phyloP scores from a whole-genome alignment of 148 eudicot genomes.

The Camellia japonica region DNA sequence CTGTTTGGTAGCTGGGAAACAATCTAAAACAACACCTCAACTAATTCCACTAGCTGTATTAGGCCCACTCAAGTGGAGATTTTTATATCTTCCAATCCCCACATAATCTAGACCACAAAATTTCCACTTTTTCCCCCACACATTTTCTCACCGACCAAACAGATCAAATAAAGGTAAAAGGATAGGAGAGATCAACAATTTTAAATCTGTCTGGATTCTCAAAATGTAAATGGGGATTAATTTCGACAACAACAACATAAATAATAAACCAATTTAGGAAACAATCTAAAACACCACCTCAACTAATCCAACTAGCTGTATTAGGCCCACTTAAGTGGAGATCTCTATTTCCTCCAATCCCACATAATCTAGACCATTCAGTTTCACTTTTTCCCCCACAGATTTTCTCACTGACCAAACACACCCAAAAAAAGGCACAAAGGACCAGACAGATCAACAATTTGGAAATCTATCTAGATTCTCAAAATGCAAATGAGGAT shows the following conservation, averaged over 20 bases:
- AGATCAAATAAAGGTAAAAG: background rate
- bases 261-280: background rate
- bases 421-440: background rate
- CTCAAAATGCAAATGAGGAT: background rate
- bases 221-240: too few species aligned
- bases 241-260: background rate
- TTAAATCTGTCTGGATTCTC: background rate
- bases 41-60: background rate
- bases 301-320: conserved; percentile 1
- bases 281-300: background rate
- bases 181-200: conserved; percentile 10
- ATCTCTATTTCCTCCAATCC: background rate
- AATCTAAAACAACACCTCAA: background rate
- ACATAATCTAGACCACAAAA: background rate
- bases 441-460: conserved; percentile 5
- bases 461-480: background rate
- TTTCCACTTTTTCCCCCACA: conserved; percentile 6
- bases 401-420: conserved; percentile 6
- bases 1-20: background rate
- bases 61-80: background rate
- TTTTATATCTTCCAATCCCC: background rate
- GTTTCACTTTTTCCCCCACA: background rate
- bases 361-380: background rate
- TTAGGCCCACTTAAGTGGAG: background rate
- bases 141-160: background rate